A percentile compares a stretch with the other conserved stretches of the same genome.
Conservation (phyloP, 2,329 filamentous ascomycete genomes). For the Talaromyces sp. region DNA sequence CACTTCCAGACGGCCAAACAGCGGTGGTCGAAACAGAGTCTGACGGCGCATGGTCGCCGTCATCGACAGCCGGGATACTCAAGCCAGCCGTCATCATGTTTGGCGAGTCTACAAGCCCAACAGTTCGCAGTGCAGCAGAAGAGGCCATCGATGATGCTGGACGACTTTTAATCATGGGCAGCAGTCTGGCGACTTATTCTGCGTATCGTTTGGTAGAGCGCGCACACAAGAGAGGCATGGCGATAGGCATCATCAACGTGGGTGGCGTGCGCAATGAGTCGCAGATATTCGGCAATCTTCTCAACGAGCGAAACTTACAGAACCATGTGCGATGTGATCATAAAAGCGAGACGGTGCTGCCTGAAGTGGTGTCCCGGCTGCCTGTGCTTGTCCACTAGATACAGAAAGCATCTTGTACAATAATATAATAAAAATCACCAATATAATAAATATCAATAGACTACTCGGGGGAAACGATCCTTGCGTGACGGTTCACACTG, state of each 20-base stretch:
- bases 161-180: slow-evolving; percentile 75
- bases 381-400: neutral
- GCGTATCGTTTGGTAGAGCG: slow-evolving; percentile 85
- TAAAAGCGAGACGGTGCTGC: slow-evolving; percentile 41
- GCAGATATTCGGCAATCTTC: slow-evolving; percentile 35
- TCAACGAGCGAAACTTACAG: slow-evolving; percentile 24
- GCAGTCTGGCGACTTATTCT: slow-evolving; percentile 89
- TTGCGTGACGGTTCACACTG: neutral
- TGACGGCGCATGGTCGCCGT: slow-evolving; percentile 72
- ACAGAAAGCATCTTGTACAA: neutral
- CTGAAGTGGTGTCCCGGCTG: slow-evolving; percentile 35
- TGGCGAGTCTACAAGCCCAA: slow-evolving; percentile 73
- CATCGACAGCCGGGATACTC: slow-evolving; percentile 70
- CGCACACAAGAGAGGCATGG: slow-evolving; percentile 76
- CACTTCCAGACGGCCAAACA: slow-evolving; percentile 46
- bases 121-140: slow-evolving; percentile 73
- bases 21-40: slow-evolving; percentile 65
- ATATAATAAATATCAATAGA: no score
- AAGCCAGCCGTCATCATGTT: slow-evolving; percentile 97
- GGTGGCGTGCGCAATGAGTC: slow-evolving; percentile 48
- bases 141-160: slow-evolving; percentile 72
- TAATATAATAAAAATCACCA: neutral
- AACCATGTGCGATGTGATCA: slow-evolving; percentile 43
- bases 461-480: neutral
- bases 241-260: slow-evolving; percentile 82